Conservation (phyloP, 1,139 yeast species). For the Blastobotrys indianensis region DNA sequence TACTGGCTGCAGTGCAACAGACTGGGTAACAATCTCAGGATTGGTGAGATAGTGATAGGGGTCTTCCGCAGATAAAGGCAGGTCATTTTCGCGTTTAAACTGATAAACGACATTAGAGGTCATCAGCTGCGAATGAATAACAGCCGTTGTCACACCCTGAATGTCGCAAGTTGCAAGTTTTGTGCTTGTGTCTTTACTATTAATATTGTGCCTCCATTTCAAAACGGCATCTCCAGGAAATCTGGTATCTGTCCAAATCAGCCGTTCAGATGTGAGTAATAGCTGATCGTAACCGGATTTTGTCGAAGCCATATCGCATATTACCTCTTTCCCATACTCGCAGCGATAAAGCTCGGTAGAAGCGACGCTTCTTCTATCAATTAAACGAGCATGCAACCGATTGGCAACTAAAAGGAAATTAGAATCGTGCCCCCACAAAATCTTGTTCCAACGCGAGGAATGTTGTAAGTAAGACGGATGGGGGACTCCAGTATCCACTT, state of each 20-base stretch:
- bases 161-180: slow-evolving; percentile 35
- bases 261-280: slow-evolving; percentile 23
- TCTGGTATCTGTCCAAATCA: slow-evolving; percentile 28
- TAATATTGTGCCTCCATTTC: slow-evolving; percentile 66
- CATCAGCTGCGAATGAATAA: slow-evolving; percentile 40
- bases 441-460: slow-evolving; percentile 18
- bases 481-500: slow-evolving; percentile 6
- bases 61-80: slow-evolving; percentile 40
- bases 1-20: slow-evolving; percentile 11
- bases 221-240: slow-evolving; percentile 38
- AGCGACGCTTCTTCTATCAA: slow-evolving; percentile 16
- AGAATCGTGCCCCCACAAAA: slow-evolving; percentile 17
- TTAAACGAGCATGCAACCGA: slow-evolving; percentile 15
- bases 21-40: slow-evolving; percentile 18
- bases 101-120: slow-evolving; percentile 42
- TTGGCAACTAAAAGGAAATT: slow-evolving; percentile 19
- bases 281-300: slow-evolving; percentile 19
- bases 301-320: slow-evolving; percentile 17
- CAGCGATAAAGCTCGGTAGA: slow-evolving; percentile 7
- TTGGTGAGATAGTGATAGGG: slow-evolving; percentile 31
- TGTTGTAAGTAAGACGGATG: slow-evolving; percentile 9
- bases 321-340: slow-evolving; percentile 8
- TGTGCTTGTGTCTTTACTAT: slow-evolving; percentile 51
- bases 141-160: slow-evolving; percentile 32
- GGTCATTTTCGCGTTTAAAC: slow-evolving; percentile 38